Conservation (phyloP, 2,329 filamentous ascomycete genomes). For the Fusarium domesticum region DNA sequence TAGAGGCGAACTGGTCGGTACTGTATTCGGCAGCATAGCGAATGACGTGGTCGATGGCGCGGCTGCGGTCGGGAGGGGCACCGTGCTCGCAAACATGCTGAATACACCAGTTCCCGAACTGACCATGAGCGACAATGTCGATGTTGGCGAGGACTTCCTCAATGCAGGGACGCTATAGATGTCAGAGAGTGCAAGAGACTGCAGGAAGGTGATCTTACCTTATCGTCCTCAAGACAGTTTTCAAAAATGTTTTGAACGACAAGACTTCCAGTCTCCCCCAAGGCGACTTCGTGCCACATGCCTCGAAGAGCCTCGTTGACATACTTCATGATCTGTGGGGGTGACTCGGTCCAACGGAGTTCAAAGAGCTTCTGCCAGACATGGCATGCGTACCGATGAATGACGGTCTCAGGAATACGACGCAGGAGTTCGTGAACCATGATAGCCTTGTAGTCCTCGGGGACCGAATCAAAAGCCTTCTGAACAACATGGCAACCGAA, state of each 20-base stretch:
- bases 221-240: constrained; percentile 97
- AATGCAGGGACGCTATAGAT: constrained; percentile 82
- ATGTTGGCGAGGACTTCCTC: constrained; percentile 95
- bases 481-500: constrained; percentile 98
- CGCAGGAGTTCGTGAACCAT: constrained; percentile 98
- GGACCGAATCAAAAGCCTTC: constrained; percentile 96
- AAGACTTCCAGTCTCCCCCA: constrained; percentile 94
- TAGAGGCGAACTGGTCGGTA: constrained; percentile 98
- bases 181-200: constrained; percentile 14
- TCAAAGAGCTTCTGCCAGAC: constrained; percentile 99
- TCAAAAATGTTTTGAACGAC: constrained; percentile 99
- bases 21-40: constrained; percentile 93
- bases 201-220: constrained; percentile 57
- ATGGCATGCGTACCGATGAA: constrained; percentile 97
- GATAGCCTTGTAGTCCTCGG: constrained; percentile 94
- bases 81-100: constrained; percentile 99
- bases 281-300: constrained; percentile 98
- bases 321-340: constrained; percentile 96
- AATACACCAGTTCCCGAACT: constrained; percentile 99
- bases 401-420: constrained; percentile 94
- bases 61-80: constrained; percentile 82
- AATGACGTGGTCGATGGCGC: constrained; percentile 93
- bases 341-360: constrained; percentile 89
- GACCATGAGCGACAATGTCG: constrained; percentile 92
- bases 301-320: constrained; percentile 92